Evolutionary conservation across 495 filamentous ascomycete genomes (phyloP).

Genomic region (Hypoxylon subgilvum): DNA sequence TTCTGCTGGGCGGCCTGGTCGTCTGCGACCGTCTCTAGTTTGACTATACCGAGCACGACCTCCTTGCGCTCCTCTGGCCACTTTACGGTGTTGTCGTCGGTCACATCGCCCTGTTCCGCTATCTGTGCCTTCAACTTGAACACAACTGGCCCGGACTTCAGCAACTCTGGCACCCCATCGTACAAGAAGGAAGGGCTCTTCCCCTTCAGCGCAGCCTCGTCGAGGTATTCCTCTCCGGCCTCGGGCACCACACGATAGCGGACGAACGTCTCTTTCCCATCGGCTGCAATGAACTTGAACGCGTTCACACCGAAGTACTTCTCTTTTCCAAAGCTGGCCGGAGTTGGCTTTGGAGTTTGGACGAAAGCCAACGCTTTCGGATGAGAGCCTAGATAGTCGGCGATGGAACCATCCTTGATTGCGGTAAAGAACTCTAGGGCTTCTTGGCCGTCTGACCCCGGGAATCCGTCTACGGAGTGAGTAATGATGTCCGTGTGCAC

Average conservation of each 20-base stretch:
- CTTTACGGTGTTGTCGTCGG: conserved; percentile 56
- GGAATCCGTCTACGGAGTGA: conserved; percentile 58
- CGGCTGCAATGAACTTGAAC: conserved; percentile 52
- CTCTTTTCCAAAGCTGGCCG: conserved; percentile 53
- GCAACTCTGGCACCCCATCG: conserved; percentile 46
- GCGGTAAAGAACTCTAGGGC: conserved; percentile 56
- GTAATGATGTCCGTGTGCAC: conserved; percentile 62
- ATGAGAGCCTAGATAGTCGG: conserved; percentile 49
- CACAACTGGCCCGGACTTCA: conserved; percentile 43
- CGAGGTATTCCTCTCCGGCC: conserved; percentile 45
- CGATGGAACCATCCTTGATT: conserved; percentile 42
- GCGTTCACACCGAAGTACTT: conserved; percentile 57
- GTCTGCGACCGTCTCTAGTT: conserved; percentile 44
- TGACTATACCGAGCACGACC: conserved; percentile 57
- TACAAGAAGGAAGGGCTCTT: conserved; percentile 50
- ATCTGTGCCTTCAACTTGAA: conserved; percentile 58
- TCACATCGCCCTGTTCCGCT: conserved; percentile 56
- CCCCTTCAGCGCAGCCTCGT: conserved; percentile 40
- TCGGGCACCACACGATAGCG: conserved; percentile 54
- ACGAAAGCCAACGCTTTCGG: conserved; percentile 55
- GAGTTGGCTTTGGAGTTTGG: conserved; percentile 54
- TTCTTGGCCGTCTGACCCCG: conserved; percentile 52
- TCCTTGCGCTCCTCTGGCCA: conserved; percentile 57
- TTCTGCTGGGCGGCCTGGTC: conserved; percentile 54
- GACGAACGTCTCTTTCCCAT: conserved; percentile 52